phyloP scores from a whole-genome alignment of 192 early-diverging fungal species.

The Gonapodya sp. region DNA sequence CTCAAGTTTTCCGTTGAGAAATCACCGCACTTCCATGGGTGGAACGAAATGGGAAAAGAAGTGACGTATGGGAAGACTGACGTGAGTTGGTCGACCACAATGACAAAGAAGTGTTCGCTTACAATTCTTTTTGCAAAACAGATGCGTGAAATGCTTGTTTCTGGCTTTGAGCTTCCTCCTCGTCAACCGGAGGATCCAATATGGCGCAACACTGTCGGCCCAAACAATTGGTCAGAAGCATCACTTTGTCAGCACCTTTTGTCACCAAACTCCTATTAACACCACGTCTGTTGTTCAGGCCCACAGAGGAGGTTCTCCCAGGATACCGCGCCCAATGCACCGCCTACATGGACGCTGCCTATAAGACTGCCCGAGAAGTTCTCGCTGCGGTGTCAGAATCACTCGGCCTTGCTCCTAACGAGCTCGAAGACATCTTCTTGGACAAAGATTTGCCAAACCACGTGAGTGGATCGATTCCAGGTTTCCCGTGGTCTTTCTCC shows the following conservation, averaged over 20 bases:
- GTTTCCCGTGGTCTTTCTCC: background rate
- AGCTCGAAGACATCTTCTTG: background rate
- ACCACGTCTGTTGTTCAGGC: too few species aligned
- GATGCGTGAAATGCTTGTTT: conserved; percentile 7
- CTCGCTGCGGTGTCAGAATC: conserved; percentile 1
- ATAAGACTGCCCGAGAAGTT: background rate
- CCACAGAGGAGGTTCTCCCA: background rate
- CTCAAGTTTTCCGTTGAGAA: background rate
- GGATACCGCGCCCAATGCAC: background rate
- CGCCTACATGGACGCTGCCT: background rate
- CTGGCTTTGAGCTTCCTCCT: background rate
- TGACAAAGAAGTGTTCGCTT: too few species aligned
- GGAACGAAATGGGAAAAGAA: conserved; percentile 7
- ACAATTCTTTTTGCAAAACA: too few species aligned
- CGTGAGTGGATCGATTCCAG: background rate
- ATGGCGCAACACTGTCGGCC: background rate
- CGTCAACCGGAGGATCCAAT: background rate
- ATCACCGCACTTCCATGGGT: background rate
- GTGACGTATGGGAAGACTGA: conserved; percentile 7
- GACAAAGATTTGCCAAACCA: background rate
- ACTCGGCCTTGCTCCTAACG: background rate
- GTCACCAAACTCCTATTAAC: too few species aligned
- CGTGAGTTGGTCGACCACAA: background rate
- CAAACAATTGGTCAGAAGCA: conserved; percentile 1
- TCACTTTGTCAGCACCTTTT: too few species aligned